Evolutionary conservation across 1,284 basidiomycete genomes (phyloP), one percentile per base, ranked within the genome.

Genomic region (Irpex sp.): DNA sequence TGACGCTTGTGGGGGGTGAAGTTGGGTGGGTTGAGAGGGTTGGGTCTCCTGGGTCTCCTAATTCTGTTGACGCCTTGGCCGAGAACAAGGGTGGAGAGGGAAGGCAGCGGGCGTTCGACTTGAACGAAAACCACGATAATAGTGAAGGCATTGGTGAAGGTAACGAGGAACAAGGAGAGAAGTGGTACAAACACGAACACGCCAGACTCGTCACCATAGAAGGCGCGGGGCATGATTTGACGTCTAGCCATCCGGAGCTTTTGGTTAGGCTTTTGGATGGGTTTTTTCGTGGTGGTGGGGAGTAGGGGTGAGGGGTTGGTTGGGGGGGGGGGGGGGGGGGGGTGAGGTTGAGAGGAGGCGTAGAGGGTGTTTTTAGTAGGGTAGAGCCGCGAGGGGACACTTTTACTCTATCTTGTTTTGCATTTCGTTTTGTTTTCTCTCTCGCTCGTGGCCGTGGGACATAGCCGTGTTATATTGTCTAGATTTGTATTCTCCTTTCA

Each of bases 151-250:
- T 3, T 3, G 39, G 39, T 3, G 15, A 39, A 39, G 4, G 37
- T 9, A 8, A 4, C 7, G 37, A 39, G 15, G 37, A 15, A 39
- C 2, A 4, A 39, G 4, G 15, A 39, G 37, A 1, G 15, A 39
- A 15, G 37, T 26, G 17, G 17, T 51, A n/a, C 19, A 19, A 19
- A 15, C 9, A 51, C 17, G 50, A 77, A 31, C 56, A 50, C 31
- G 47, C 86, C 5, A 77, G 80, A 60, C 74, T 90, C 11, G 76
- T 88, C 33, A 85, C 81, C 2, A 76, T 92, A 49, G 77, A 83
- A 17, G 84, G 80, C 39, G 89, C 81, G 0, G 79, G 81, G 5
- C 89, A 92, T 68, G 88, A 90, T 69, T 68, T 92, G 60, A 86
- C 84, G 0, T 69, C 86, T 36, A 87, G 81, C 57, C 85, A 89